Evolutionary conservation across 192 early-diverging fungal species (phyloP).

Genomic region (Pilobolus umbonatus): DNA sequence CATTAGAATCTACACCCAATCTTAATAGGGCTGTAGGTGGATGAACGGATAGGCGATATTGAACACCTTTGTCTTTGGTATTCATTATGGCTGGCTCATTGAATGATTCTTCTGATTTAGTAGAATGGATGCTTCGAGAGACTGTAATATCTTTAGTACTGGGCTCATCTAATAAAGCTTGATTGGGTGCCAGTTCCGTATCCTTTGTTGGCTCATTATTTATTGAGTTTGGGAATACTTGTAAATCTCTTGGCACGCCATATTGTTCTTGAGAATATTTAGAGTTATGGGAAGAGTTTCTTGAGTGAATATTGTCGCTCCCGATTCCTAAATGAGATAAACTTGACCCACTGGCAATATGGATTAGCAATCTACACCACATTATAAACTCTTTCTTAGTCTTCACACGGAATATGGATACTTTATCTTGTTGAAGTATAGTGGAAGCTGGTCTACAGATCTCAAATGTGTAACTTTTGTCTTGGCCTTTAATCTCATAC

Average conservation of each 20-base stretch:
- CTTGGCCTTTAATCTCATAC: background rate
- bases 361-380: slow-evolving; percentile 9
- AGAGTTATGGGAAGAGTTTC: background rate
- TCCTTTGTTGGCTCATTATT: background rate
- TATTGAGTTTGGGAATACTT: too few relatives aligned
- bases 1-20: background rate
- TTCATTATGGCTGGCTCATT: slow-evolving; percentile 8
- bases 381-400: background rate
- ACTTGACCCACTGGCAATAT: background rate
- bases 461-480: slow-evolving; percentile 15
- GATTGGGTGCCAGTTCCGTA: too few relatives aligned
- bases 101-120: background rate
- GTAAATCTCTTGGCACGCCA: too few relatives aligned
- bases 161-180: too few relatives aligned
- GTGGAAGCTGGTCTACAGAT: background rate
- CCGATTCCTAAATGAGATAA: background rate
- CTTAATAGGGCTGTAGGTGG: background rate
- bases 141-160: background rate
- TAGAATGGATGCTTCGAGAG: background rate
- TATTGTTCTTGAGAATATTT: background rate
- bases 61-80: background rate
- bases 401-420: background rate
- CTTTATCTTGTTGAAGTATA: slow-evolving; percentile 6
- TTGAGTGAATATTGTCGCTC: background rate
- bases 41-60: background rate